Conservation (phyloP, 1,284 basidiomycete species). For the Paramarasmius palmivorus region DNA sequence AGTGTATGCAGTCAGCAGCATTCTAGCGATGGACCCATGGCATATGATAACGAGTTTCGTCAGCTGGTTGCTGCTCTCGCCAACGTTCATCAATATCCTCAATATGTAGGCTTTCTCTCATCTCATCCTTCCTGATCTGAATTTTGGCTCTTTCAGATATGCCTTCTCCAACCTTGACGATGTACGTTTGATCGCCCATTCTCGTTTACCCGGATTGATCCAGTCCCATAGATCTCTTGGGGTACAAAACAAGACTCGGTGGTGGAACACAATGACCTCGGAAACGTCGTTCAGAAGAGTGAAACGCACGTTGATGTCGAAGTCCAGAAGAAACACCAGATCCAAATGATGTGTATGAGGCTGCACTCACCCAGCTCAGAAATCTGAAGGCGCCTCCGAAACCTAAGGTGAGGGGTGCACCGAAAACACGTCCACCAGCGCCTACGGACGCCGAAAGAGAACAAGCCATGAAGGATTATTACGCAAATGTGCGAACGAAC, state of each 20-base stretch:
- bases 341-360: slow-evolving; percentile 87
- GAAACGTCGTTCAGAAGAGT: slow-evolving; percentile 76
- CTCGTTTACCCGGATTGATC: not conserved
- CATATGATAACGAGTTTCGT: slow-evolving; percentile 90
- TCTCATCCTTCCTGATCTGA: slow-evolving; percentile 8
- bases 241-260: slow-evolving; percentile 84
- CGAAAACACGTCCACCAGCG: slow-evolving; percentile 5
- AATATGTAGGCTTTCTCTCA: slow-evolving; percentile 63
- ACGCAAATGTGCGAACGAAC: slow-evolving; percentile 90
- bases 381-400: slow-evolving; percentile 59
- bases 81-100: slow-evolving; percentile 87
- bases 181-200: slow-evolving; percentile 37
- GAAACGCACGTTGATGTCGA: slow-evolving; percentile 88
- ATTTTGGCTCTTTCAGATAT: slow-evolving; percentile 46
- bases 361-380: slow-evolving; percentile 82
- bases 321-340: slow-evolving; percentile 86
- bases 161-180: slow-evolving; percentile 85
- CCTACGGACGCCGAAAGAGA: slow-evolving; percentile 62
- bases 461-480: slow-evolving; percentile 82
- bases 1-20: slow-evolving; percentile 76
- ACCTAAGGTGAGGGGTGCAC: slow-evolving; percentile 18
- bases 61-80: slow-evolving; percentile 86
- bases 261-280: slow-evolving; percentile 69
- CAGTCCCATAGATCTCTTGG: slow-evolving; percentile 86
- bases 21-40: slow-evolving; percentile 93